Percentiles rank a stretch among this genome's conserved stretches.
phyloP scores from a whole-genome alignment of 768 basidiomycete genomes.

The Myochromella boudieri region DNA sequence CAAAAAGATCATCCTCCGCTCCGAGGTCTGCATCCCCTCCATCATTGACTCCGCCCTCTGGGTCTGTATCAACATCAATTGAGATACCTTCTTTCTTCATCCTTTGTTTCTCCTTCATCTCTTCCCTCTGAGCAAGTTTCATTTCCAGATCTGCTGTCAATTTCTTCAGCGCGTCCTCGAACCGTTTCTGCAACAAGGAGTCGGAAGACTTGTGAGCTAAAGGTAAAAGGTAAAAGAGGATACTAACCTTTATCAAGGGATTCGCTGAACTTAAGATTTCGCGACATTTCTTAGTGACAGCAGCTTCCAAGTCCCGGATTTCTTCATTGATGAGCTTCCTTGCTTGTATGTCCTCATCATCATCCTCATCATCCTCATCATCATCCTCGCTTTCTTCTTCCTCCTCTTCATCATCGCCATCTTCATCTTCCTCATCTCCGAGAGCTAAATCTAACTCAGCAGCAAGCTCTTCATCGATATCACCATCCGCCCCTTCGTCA shows the following conservation, averaged over 20 bases:
- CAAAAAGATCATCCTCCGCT: conserved; percentile 42
- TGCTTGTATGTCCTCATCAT: conserved; percentile 77
- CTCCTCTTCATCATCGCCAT: conserved; percentile 57
- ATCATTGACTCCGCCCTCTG: conserved; percentile 32
- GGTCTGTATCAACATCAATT: conserved; percentile 38
- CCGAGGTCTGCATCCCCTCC: conserved; percentile 31
- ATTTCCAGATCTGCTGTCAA: conserved; percentile 82
- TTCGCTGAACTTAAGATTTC: conserved; percentile 86
- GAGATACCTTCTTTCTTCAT: conserved; percentile 67
- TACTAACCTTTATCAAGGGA: conserved; percentile 75
- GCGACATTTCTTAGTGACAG: conserved; percentile 79
- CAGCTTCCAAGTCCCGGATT: conserved; percentile 85
- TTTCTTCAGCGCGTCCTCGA: conserved; percentile 91
- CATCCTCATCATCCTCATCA: conserved; percentile 79
- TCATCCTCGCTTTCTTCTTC: conserved; percentile 70
- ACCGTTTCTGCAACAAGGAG: conserved; percentile 64
- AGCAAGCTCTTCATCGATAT: conserved; percentile 86
- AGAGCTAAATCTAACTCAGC: conserved; percentile 86
- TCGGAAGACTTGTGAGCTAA: conserved; percentile 5
- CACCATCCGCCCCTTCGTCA: conserved; percentile 70
- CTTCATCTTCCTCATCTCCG: conserved; percentile 62
- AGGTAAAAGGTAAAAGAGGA: not conserved
- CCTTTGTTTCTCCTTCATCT: conserved; percentile 73
- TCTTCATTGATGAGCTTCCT: conserved; percentile 85
- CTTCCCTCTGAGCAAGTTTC: conserved; percentile 79